Evolutionary conservation across 371 early-diverging fungal genomes (phyloP).

Genomic region (Sporodiniella umbellata): DNA sequence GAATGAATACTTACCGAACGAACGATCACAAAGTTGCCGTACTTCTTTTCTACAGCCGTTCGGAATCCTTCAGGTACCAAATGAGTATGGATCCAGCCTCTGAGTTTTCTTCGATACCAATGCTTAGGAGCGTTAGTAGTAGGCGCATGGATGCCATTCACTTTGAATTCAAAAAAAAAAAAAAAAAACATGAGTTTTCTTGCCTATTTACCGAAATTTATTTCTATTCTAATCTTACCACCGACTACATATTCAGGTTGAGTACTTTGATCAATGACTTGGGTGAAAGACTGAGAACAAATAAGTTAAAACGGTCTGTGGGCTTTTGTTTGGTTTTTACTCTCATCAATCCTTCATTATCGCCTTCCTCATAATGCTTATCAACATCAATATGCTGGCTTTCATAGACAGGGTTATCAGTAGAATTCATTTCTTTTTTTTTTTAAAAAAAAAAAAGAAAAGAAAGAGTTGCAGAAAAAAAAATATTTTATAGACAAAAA

Average conservation of each 20-base stretch:
- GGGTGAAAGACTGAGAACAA: conserved; percentile 4
- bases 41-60: conserved; percentile 38
- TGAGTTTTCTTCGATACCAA: conserved; percentile 28
- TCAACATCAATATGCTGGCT: conserved; percentile 10
- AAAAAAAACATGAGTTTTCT: background rate
- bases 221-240: background rate
- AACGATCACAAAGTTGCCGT: conserved; percentile 44
- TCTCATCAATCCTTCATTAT: conserved; percentile 19
- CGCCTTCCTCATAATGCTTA: conserved; percentile 14
- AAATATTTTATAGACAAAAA: background rate
- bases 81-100: conserved; percentile 27
- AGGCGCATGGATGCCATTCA: conserved; percentile 28
- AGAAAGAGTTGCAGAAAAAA: conserved; percentile 4
- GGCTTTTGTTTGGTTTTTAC: conserved; percentile 7
- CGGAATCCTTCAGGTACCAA: conserved; percentile 27
- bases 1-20: conserved; percentile 29
- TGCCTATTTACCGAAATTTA: background rate
- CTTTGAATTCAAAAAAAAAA: conserved; percentile 1
- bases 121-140: conserved; percentile 15
- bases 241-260: conserved; percentile 3
- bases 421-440: background rate
- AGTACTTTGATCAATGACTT: conserved; percentile 21
- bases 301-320: background rate
- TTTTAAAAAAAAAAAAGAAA: conserved; percentile 4
- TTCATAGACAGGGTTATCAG: background rate